These are phyloP conservation scores for Oryza glumipatula DNA, from an alignment of 176 grass and related monocot genomes.

Conservation along the genomic window DNA sequence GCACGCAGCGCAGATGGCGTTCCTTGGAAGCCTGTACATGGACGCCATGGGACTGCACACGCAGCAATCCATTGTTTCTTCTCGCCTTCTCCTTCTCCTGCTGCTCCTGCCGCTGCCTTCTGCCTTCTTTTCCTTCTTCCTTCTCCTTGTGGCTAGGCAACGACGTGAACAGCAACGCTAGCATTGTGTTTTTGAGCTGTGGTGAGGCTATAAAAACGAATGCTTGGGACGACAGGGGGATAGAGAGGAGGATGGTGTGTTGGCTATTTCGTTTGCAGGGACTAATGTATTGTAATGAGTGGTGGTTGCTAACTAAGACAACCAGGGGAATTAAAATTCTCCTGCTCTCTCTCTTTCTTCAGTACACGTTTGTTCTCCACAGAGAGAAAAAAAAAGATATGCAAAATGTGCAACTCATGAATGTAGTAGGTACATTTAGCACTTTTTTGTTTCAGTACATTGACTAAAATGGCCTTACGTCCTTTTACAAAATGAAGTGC, in stretches of 20 bases:
- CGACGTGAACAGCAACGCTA: constrained; percentile 19
- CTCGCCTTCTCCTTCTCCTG: background rate
- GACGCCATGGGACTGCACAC: constrained; percentile 76
- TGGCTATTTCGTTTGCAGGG: constrained; percentile 49
- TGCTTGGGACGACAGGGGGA: background rate
- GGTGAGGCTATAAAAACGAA: constrained; percentile 43
- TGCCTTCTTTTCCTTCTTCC: background rate
- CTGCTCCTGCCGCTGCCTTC: background rate
- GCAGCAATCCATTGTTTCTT: constrained; percentile 79
- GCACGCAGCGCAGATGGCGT: constrained; percentile 73
- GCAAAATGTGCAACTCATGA: background rate
- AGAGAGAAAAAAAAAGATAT: background rate
- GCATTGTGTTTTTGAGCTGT: constrained; percentile 20
- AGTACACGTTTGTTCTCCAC: background rate
- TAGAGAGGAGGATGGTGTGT: constrained; percentile 28
- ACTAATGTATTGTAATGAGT: constrained; percentile 24
- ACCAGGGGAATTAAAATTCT: constrained; percentile 12
- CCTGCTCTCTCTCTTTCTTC: background rate
- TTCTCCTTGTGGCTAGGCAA: constrained; percentile 18
- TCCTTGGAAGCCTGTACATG: constrained; percentile 80
- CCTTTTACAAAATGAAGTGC: background rate
- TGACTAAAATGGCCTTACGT: constrained; percentile 40
- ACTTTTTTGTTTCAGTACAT: constrained; percentile 27
- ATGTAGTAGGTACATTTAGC: constrained; percentile 14
- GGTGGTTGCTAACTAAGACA: constrained; percentile 64